These are phyloP conservation scores for Maudiozyma barnettii DNA, from an alignment of 805 yeast species.

Conservation along the genomic window DNA sequence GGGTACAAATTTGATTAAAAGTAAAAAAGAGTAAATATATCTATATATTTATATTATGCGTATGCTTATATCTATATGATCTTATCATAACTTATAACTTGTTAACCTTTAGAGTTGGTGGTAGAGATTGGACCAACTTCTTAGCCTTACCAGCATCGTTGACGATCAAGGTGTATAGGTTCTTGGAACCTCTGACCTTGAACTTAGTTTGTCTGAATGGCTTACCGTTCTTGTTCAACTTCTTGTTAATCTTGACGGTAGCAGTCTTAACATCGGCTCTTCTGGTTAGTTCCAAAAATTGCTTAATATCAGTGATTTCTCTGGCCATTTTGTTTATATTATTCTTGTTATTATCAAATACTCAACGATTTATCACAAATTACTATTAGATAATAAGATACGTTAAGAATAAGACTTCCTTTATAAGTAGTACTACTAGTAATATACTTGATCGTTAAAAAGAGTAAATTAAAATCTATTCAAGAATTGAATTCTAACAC, in stretches of 20 bases:
- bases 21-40: too few relatives aligned
- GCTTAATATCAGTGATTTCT: slow-evolving; percentile 94
- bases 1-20: too few relatives aligned
- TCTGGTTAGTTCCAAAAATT: slow-evolving; percentile 92
- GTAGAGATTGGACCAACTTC: slow-evolving; percentile 95
- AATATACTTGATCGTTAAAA: not conserved
- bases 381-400: not conserved
- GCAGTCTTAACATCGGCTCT: slow-evolving; percentile 92
- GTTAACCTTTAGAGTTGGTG: slow-evolving; percentile 79
- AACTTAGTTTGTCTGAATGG: slow-evolving; percentile 90
- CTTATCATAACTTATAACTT: slow-evolving; percentile 28
- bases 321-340: slow-evolving; percentile 26
- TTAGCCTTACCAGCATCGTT: slow-evolving; percentile 94
- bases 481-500: too few relatives aligned
- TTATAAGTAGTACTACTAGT: not conserved
- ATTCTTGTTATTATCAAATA: not conserved
- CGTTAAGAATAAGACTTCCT: not conserved
- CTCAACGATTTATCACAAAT: not conserved
- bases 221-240: slow-evolving; percentile 73
- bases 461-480: too few relatives aligned
- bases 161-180: slow-evolving; percentile 91
- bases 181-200: slow-evolving; percentile 94
- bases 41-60: not conserved
- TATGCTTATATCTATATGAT: not conserved
- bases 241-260: slow-evolving; percentile 87